phyloP scores from a whole-genome alignment of 108 stramenopile genomes.

The Epithemia pelagica region DNA sequence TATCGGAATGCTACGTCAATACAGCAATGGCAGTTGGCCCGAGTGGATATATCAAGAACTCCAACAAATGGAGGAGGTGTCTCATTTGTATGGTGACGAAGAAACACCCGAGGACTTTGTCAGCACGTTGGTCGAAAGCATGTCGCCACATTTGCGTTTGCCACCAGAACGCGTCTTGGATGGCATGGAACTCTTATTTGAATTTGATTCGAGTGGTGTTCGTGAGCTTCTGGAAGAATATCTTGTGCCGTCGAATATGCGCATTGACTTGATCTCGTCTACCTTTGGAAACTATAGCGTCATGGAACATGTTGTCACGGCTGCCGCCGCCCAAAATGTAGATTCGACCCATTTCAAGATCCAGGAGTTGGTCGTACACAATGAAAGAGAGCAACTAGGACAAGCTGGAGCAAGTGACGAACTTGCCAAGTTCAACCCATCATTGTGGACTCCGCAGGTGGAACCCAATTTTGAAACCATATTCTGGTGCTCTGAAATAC shows the following conservation, averaged over 20 bases:
- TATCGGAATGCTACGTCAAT: constrained; percentile 66
- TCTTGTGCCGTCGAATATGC: constrained; percentile 54
- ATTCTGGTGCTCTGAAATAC: constrained; percentile 42
- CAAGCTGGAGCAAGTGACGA: constrained; percentile 10
- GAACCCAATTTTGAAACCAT: constrained; percentile 61
- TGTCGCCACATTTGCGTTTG: constrained; percentile 53
- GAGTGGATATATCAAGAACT: constrained; percentile 78
- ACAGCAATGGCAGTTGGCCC: constrained; percentile 41
- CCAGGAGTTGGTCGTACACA: constrained; percentile 1
- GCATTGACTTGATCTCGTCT: constrained; percentile 72
- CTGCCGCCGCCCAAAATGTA: neutral
- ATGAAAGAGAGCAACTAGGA: constrained; percentile 4
- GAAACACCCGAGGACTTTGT: constrained; percentile 67
- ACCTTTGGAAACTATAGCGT: constrained; percentile 61
- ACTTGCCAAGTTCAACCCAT: constrained; percentile 10
- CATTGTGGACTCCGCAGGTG: constrained; percentile 9
- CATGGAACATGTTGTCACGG: constrained; percentile 3
- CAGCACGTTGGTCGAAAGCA: constrained; percentile 59
- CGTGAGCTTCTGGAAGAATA: constrained; percentile 46
- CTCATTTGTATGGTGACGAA: constrained; percentile 68
- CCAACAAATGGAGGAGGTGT: constrained; percentile 54
- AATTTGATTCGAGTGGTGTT: constrained; percentile 44
- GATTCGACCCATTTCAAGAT: constrained; percentile 3
- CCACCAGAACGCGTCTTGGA: constrained; percentile 74
- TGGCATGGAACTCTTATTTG: constrained; percentile 60